A percentile compares a stretch with the other conserved stretches of the same genome.
Evolutionary conservation across 2,329 filamentous ascomycete species (phyloP).

Genomic region (Cucurbitaria berberidis): DNA sequence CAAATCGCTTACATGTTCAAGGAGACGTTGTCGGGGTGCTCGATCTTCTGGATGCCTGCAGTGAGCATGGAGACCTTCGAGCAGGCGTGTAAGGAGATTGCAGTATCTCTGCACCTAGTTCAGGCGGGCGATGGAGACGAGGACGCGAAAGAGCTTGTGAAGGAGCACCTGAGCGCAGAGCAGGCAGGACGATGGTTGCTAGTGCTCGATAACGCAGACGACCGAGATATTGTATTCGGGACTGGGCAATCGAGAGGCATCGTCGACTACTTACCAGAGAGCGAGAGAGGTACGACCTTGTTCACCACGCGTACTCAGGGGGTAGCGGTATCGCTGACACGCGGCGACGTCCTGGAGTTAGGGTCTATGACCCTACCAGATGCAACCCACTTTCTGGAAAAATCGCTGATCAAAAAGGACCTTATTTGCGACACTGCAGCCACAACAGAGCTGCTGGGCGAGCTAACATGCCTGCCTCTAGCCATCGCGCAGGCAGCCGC

Average conservation of each 20-base stretch:
- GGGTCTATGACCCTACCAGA: too few species aligned
- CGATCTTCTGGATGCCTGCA: conserved; percentile 26
- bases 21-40: conserved; percentile 11
- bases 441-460: background rate
- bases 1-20: conserved; percentile 29
- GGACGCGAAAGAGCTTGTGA: background rate
- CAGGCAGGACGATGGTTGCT: conserved; percentile 11
- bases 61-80: conserved; percentile 19
- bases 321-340: background rate
- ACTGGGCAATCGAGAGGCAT: background rate
- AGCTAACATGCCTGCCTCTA: conserved; percentile 48
- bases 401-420: background rate
- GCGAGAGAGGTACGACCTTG: background rate
- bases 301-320: background rate
- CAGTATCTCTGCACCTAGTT: background rate
- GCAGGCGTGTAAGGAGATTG: conserved; percentile 2
- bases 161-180: background rate
- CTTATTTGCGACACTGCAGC: background rate
- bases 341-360: background rate
- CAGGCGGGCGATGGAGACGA: background rate
- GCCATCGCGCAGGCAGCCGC: conserved; percentile 36
- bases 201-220: conserved; percentile 3
- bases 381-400: background rate
- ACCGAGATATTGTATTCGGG: background rate
- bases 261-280: background rate